phyloP scores from a whole-genome alignment of 805 yeast species.

The Dipodascus albidus region DNA sequence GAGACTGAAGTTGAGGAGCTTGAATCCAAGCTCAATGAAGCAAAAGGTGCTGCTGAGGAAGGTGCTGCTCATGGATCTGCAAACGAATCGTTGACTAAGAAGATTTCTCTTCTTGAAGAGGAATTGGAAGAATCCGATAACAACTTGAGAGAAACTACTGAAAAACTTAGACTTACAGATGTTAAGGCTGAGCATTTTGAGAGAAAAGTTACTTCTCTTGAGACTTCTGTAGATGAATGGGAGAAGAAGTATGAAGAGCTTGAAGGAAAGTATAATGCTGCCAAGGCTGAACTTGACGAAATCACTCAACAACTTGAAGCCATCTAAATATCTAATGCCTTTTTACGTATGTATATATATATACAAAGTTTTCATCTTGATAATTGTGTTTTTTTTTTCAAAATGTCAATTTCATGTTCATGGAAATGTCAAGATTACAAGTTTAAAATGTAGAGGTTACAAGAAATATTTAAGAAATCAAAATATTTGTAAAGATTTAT shows the following conservation, averaged over 20 bases:
- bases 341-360: too few relatives aligned
- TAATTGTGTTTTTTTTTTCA: neutral
- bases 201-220: constrained; percentile 85
- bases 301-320: constrained; percentile 86
- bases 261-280: constrained; percentile 65
- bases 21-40: constrained; percentile 61
- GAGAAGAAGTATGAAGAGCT: constrained; percentile 88
- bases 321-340: too few relatives aligned
- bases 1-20: constrained; percentile 70
- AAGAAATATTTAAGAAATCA: too few relatives aligned
- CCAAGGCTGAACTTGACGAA: constrained; percentile 91
- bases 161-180: constrained; percentile 89
- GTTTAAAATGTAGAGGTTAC: too few relatives aligned
- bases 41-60: constrained; percentile 82
- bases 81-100: constrained; percentile 84
- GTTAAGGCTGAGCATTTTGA: constrained; percentile 93
- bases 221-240: constrained; percentile 82
- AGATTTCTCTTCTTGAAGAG: constrained; percentile 78
- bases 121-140: constrained; percentile 85
- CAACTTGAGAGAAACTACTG: constrained; percentile 85
- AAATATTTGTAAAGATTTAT: too few relatives aligned
- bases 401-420: neutral
- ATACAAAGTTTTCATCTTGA: too few relatives aligned
- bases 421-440: too few relatives aligned
- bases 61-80: constrained; percentile 78